These are phyloP conservation scores for Castanea sativa DNA, from an alignment of 306 rosid genomes.

Conservation along the genomic window DNA sequence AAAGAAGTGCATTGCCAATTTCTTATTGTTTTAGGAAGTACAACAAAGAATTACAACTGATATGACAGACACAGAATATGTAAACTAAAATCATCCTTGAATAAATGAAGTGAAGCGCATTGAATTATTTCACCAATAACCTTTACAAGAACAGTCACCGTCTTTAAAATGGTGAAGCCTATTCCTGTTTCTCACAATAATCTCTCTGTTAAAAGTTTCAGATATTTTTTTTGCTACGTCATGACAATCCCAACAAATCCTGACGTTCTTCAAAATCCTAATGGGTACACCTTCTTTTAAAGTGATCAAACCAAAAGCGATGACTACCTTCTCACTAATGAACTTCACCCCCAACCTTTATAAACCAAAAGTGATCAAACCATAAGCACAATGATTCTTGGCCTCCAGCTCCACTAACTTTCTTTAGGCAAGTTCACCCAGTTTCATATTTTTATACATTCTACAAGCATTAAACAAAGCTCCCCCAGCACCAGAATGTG, in stretches of 20 bases:
- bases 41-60: not conserved
- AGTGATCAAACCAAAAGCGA: slow-evolving; percentile 59
- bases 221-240: slow-evolving; percentile 54
- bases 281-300: slow-evolving; percentile 32
- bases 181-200: slow-evolving; percentile 53
- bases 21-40: not conserved
- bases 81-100: not conserved
- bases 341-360: slow-evolving; percentile 60
- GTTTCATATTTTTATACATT: slow-evolving; percentile 44
- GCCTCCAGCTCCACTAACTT: slow-evolving; percentile 56
- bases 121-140: slow-evolving; percentile 47
- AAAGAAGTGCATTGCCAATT: too few species aligned
- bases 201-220: slow-evolving; percentile 35
- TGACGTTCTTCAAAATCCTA: slow-evolving; percentile 46
- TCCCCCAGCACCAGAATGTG: slow-evolving; percentile 61
- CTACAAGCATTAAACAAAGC: slow-evolving; percentile 67
- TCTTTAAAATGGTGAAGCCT: slow-evolving; percentile 48
- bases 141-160: slow-evolving; percentile 54
- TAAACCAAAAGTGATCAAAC: slow-evolving; percentile 55
- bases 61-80: not conserved
- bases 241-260: slow-evolving; percentile 56
- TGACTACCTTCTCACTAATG: slow-evolving; percentile 56
- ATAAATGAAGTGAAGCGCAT: slow-evolving; percentile 17
- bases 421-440: slow-evolving; percentile 43
- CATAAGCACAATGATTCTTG: slow-evolving; percentile 52